phyloP scores from a whole-genome alignment of 1,284 basidiomycete species.

The Fomitopsis pinicola region DNA sequence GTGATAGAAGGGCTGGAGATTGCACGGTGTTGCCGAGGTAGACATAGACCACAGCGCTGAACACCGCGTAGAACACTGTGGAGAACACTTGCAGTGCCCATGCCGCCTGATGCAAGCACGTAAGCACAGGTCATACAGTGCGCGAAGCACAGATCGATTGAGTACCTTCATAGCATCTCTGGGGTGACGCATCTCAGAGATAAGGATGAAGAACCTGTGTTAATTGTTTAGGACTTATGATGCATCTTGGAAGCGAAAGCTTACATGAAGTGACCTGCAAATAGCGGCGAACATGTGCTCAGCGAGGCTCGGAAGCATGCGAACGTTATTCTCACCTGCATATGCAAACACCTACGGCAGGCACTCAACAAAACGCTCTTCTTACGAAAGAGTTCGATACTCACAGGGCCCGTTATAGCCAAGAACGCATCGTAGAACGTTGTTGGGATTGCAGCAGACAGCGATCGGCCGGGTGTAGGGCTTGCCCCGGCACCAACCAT shows the following conservation, averaged over 20 bases:
- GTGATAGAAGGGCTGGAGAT: constrained; percentile 50
- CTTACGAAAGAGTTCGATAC: constrained; percentile 2
- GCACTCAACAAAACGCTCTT: not conserved
- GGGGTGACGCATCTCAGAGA: constrained; percentile 50
- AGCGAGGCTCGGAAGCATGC: not conserved
- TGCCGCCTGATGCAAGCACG: constrained; percentile 33
- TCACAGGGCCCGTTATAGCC: constrained; percentile 49
- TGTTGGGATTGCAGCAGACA: constrained; percentile 36
- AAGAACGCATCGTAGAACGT: constrained; percentile 48
- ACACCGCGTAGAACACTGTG: constrained; percentile 44
- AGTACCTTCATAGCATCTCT: constrained; percentile 53
- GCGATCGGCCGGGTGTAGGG: constrained; percentile 38
- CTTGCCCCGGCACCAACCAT: constrained; percentile 50
- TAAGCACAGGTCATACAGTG: not conserved
- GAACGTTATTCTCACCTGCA: constrained; percentile 33
- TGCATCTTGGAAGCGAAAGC: not conserved
- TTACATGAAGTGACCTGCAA: constrained; percentile 49
- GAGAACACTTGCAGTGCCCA: constrained; percentile 50
- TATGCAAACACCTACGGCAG: constrained; percentile 45
- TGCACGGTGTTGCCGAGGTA: constrained; percentile 56
- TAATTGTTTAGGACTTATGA: not conserved
- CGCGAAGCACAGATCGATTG: not conserved
- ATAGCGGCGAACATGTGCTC: not conserved
- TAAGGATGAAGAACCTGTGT: constrained; percentile 49
- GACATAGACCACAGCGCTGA: constrained; percentile 49